These are phyloP conservation scores for Alternaria sp. DNA, from an alignment of 2,329 filamentous ascomycete species.

Conservation along the genomic window DNA sequence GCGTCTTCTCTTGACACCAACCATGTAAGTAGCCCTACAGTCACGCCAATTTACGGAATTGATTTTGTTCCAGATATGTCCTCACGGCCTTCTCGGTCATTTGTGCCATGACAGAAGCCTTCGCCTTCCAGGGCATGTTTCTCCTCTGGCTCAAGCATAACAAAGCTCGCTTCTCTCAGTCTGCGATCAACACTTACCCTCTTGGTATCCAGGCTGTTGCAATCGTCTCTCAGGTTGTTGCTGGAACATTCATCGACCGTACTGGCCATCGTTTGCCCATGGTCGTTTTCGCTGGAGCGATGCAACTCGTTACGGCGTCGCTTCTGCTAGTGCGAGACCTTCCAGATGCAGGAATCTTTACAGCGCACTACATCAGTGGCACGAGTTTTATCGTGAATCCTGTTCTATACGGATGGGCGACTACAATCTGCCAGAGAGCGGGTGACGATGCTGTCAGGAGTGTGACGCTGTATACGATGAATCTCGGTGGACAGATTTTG, in stretches of 20 bases:
- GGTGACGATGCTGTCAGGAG: conserved; percentile 54
- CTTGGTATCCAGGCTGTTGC: conserved; percentile 65
- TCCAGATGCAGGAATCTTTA: conserved; percentile 43
- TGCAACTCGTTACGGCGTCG: conserved; percentile 46
- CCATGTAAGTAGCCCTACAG: conserved; percentile 15
- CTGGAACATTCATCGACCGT: conserved; percentile 49
- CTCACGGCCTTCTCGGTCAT: conserved; percentile 50
- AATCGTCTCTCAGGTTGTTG: conserved; percentile 57
- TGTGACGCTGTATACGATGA: conserved; percentile 54
- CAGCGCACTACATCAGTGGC: conserved; percentile 50
- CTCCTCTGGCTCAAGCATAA: conserved; percentile 33
- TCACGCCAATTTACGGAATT: background rate
- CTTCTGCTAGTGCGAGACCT: conserved; percentile 45
- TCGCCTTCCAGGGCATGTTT: conserved; percentile 33
- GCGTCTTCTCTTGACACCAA: conserved; percentile 26
- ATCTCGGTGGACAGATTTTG: conserved; percentile 46
- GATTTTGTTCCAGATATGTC: conserved; percentile 43
- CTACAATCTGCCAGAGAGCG: conserved; percentile 43
- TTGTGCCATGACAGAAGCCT: conserved; percentile 47
- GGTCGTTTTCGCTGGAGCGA: conserved; percentile 37
- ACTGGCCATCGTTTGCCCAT: conserved; percentile 47
- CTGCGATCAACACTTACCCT: conserved; percentile 66
- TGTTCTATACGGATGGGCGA: conserved; percentile 52
- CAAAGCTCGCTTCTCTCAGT: conserved; percentile 40
- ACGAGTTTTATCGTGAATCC: conserved; percentile 53